Evolutionary conservation across 306 rosid genomes (phyloP), one percentile per base, ranked within the genome.

Genomic region (Begonia fuchsioides): DNA sequence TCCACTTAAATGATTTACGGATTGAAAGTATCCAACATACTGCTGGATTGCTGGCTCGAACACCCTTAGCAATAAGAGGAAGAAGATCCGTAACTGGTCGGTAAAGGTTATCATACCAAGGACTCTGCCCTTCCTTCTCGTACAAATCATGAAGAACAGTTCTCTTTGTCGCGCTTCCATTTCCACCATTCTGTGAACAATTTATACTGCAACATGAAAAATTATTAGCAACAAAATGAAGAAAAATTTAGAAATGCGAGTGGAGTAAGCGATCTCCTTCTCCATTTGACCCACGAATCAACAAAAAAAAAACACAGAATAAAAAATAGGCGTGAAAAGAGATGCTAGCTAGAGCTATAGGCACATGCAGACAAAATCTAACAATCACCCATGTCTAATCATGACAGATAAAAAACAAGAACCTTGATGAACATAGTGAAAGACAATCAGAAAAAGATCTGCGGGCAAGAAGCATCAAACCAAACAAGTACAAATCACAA

Each of bases 41-140:
- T 69, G 98, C 96, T 38, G 98, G 98, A 68, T 90, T 90, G 82
- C 98, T 90, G 19, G 98, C 98, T 63, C 96, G 56, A 17, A 90
- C 98, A 41, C 98, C 98, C 47, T 67, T 75, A 11, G 66, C 80
- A 20, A 92, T 92, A 6, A 92, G 81, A 65, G 98, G 98, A 66
- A 92, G 73, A 53, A 92, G 75, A 70, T 92, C 93, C 1, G 87
- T 77, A 46, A 92, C 87, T 0, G 98, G 98, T 38, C 98, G 73
- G 78, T 83, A 92, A 51, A 92, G 94, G 63, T 92, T 92, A 59
- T 92, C 96, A 38, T 85, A 92, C 98, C 98, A 92, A 0, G 98
- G 96, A 60, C 96, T 85, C 81, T 92, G 98, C 9, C 98, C 94
- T 72, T 82, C 86, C 75, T 85, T 92, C 77, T 82, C 96, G 40